Evolutionary conservation across 768 basidiomycete genomes (phyloP).

Genomic region (Russula vinacea): DNA sequence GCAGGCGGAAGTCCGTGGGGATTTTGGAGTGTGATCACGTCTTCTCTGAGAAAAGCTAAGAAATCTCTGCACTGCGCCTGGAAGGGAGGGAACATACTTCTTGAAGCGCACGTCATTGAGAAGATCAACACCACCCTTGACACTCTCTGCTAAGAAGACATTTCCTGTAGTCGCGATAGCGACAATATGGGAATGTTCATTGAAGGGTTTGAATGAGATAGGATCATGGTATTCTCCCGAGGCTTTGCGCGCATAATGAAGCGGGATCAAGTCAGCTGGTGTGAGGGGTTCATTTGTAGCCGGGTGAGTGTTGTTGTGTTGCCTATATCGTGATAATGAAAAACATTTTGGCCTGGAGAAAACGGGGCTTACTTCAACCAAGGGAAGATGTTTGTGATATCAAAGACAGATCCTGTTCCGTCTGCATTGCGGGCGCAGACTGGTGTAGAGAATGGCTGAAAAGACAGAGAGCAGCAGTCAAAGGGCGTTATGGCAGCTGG

Average conservation of each 20-base stretch:
- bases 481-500: conserved; percentile 69
- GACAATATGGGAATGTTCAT: conserved; percentile 92
- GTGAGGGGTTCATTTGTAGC: conserved; percentile 68
- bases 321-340: conserved; percentile 43
- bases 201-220: conserved; percentile 97
- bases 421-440: conserved; percentile 83
- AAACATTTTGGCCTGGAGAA: background rate
- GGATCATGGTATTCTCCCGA: conserved; percentile 92
- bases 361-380: conserved; percentile 75
- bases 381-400: conserved; percentile 88
- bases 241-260: conserved; percentile 79
- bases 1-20: conserved; percentile 71
- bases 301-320: conserved; percentile 78
- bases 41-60: conserved; percentile 49
- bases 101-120: conserved; percentile 81
- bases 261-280: conserved; percentile 71
- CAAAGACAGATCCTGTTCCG: conserved; percentile 79
- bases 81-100: conserved; percentile 48
- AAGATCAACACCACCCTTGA: conserved; percentile 84
- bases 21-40: conserved; percentile 93
- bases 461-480: conserved; percentile 89
- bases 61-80: conserved; percentile 18
- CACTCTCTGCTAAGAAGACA: conserved; percentile 88
- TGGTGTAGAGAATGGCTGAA: conserved; percentile 85
- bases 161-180: conserved; percentile 88